Evolutionary conservation across 2,329 filamentous ascomycete species (phyloP).

Genomic region (Diaporthe sp.): DNA sequence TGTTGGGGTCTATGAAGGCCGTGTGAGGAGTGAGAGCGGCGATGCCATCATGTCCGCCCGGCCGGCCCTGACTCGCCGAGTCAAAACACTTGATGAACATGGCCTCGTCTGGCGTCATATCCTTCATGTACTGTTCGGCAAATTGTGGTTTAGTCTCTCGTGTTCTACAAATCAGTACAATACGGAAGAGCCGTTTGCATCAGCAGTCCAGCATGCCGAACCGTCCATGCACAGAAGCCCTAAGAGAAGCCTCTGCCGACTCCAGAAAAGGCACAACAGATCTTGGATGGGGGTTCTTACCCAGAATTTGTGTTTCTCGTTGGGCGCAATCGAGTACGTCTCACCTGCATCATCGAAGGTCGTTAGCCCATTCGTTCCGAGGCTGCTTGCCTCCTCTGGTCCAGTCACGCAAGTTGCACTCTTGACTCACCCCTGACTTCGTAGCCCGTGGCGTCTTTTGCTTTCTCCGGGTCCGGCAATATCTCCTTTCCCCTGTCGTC

Average conservation of each 20-base stretch:
- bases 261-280: too few species aligned
- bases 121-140: constrained; percentile 65
- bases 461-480: constrained; percentile 60
- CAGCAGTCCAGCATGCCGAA: not conserved
- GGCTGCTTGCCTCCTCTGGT: not conserved
- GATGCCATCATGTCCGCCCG: constrained; percentile 53
- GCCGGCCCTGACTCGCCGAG: constrained; percentile 55
- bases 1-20: constrained; percentile 67
- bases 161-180: not conserved
- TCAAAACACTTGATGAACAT: constrained; percentile 68
- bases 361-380: not conserved
- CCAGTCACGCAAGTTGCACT: not conserved
- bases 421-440: constrained; percentile 58
- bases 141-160: not conserved
- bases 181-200: not conserved
- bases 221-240: not conserved
- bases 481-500: constrained; percentile 72
- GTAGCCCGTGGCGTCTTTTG: constrained; percentile 69
- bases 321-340: constrained; percentile 71
- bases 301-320: constrained; percentile 70
- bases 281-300: not conserved
- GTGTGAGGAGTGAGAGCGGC: constrained; percentile 65
- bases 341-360: constrained; percentile 58
- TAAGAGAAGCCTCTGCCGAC: not conserved
- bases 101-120: constrained; percentile 70